phyloP scores from a whole-genome alignment of 306 rosid species.

The Begonia fuchsioides region DNA sequence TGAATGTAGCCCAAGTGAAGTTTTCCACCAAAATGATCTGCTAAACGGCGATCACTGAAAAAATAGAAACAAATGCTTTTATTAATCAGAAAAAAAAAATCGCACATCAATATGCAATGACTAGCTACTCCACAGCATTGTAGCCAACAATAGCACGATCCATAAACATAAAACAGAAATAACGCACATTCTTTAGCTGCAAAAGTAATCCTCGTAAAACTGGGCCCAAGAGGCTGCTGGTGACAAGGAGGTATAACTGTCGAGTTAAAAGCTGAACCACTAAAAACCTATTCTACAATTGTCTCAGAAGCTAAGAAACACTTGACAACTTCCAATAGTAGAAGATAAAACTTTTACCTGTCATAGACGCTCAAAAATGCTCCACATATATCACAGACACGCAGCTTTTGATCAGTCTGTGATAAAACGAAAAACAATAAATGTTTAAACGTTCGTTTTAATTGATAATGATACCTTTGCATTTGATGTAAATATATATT shows the following conservation, averaged over 20 bases:
- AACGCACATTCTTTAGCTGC: constrained; percentile 99
- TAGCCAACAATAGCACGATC: constrained; percentile 72
- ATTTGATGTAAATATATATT: too few relatives aligned
- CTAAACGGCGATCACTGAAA: constrained; percentile 95
- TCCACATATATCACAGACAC: constrained; percentile 99
- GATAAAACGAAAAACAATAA: constrained; percentile 8
- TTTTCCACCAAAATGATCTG: constrained; percentile 99
- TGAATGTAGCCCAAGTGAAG: constrained; percentile 98
- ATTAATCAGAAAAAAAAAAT: too few relatives aligned
- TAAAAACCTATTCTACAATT: constrained; percentile 47
- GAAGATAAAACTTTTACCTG: constrained; percentile 42
- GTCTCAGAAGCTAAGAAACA: constrained; percentile 31
- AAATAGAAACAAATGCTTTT: constrained; percentile 13
- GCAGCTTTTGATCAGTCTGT: constrained; percentile 99
- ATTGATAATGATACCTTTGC: too few relatives aligned
- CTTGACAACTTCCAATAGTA: neutral
- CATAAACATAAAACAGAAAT: constrained; percentile 76
- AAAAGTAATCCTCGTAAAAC: constrained; percentile 99
- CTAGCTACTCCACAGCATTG: constrained; percentile 26
- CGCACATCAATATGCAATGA: too few relatives aligned
- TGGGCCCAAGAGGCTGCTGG: constrained; percentile 99
- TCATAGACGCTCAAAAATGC: constrained; percentile 98
- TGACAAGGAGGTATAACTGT: constrained; percentile 98
- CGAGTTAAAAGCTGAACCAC: constrained; percentile 85
- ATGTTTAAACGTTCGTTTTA: too few relatives aligned